These are phyloP conservation scores for Glebionis coronaria DNA, from an alignment of 129 eudicot species.

Conservation along the genomic window DNA sequence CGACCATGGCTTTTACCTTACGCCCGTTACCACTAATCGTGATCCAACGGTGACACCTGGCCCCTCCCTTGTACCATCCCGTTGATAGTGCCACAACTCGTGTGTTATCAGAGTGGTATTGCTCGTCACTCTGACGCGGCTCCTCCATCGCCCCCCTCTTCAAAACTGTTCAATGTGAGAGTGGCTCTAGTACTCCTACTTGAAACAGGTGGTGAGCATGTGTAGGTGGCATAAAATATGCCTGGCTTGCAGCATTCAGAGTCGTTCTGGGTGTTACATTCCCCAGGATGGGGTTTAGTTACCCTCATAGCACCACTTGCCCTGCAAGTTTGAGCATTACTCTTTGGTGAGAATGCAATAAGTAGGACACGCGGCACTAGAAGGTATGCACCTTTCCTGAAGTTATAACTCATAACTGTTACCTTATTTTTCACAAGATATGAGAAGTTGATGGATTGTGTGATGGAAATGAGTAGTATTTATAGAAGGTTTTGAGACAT, in stretches of 20 bases:
- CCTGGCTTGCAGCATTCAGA: constrained; percentile 33
- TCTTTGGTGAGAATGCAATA: background rate
- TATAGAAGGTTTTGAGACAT: too few relatives aligned
- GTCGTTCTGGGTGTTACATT: constrained; percentile 26
- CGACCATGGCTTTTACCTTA: constrained; percentile 32
- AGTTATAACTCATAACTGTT: constrained; percentile 12
- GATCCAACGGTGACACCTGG: constrained; percentile 21
- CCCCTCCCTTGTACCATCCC: constrained; percentile 22
- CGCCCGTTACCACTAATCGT: constrained; percentile 24
- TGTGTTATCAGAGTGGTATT: constrained; percentile 22
- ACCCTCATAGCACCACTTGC: constrained; percentile 24
- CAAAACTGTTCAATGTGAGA: constrained; percentile 33
- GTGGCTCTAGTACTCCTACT: constrained; percentile 28
- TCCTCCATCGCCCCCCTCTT: constrained; percentile 26
- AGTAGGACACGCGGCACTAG: background rate
- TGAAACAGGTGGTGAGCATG: constrained; percentile 27
- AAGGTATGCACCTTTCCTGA: constrained; percentile 6
- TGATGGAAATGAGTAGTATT: too few relatives aligned
- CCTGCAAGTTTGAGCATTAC: constrained; percentile 22
- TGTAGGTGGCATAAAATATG: constrained; percentile 35
- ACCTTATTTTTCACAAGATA: too few relatives aligned
- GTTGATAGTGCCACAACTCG: constrained; percentile 27
- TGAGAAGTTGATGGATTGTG: too few relatives aligned
- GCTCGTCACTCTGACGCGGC: constrained; percentile 24
- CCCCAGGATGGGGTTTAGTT: constrained; percentile 22